These are phyloP conservation scores for Bipolaris oryzae DNA, from an alignment of 2,329 filamentous ascomycete genomes.

Conservation along the genomic window DNA sequence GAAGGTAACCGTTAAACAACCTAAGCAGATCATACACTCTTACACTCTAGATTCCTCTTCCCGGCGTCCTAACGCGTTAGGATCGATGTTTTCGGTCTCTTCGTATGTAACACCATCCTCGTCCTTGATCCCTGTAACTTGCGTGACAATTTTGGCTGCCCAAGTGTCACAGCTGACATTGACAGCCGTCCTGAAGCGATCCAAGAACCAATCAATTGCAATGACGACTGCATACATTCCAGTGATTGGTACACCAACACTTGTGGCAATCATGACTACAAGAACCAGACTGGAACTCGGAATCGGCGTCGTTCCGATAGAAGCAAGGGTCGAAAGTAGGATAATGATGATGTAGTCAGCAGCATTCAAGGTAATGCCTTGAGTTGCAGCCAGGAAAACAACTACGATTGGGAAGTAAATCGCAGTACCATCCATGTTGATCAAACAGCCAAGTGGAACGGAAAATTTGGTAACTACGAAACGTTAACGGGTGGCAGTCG, in stretches of 20 bases:
- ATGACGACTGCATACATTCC: conserved; percentile 61
- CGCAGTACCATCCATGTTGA: conserved; percentile 53
- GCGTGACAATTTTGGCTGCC: conserved; percentile 50
- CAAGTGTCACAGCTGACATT: conserved; percentile 61
- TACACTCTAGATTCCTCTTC: conserved; percentile 11
- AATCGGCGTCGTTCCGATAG: conserved; percentile 62
- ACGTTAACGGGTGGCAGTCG: background rate
- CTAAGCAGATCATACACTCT: background rate
- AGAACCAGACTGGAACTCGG: conserved; percentile 60
- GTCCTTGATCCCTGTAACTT: conserved; percentile 48
- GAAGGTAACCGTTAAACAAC: background rate
- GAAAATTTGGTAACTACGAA: conserved; percentile 52
- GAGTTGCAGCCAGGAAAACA: conserved; percentile 59
- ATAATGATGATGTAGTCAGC: conserved; percentile 58
- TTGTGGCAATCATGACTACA: conserved; percentile 58
- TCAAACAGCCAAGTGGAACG: conserved; percentile 55
- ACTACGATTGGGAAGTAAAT: conserved; percentile 63
- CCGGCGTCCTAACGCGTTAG: conserved; percentile 12
- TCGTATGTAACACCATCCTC: conserved; percentile 35
- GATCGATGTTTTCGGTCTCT: conserved; percentile 15
- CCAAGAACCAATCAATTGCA: conserved; percentile 63
- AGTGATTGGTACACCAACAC: conserved; percentile 54
- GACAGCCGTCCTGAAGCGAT: conserved; percentile 60
- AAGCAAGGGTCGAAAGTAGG: conserved; percentile 58
- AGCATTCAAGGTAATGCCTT: conserved; percentile 53